Evolutionary conservation across 768 basidiomycete species (phyloP).

Genomic region (Boletus rubropictus): DNA sequence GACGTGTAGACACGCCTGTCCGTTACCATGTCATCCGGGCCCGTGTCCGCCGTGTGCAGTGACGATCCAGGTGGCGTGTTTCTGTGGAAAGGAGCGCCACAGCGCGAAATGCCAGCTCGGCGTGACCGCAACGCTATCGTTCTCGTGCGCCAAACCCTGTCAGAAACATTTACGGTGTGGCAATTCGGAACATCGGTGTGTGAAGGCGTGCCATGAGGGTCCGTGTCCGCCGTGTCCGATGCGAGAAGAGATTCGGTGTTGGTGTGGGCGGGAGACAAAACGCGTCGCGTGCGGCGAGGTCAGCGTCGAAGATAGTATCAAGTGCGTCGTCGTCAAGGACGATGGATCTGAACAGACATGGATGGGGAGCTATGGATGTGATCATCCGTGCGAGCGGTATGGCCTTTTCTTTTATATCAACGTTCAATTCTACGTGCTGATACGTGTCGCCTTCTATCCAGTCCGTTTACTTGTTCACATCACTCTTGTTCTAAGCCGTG

Average conservation of each 20-base stretch:
- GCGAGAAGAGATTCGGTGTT: constrained; percentile 57
- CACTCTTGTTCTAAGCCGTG: constrained; percentile 74
- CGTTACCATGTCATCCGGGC: constrained; percentile 86
- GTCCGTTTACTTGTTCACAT: constrained; percentile 67
- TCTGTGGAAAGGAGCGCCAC: constrained; percentile 57
- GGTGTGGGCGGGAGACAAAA: constrained; percentile 67
- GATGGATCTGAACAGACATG: constrained; percentile 43
- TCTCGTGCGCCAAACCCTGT: constrained; percentile 37
- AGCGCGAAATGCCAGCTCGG: constrained; percentile 42
- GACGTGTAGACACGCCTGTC: constrained; percentile 75
- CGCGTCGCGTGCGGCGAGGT: constrained; percentile 63
- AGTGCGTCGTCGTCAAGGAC: constrained; percentile 25
- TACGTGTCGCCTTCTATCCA: constrained; percentile 15
- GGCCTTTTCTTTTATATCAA: constrained; percentile 9
- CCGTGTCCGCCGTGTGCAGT: constrained; percentile 93
- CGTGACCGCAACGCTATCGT: constrained; percentile 24
- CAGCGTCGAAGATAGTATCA: constrained; percentile 35
- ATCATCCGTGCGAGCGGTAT: constrained; percentile 51
- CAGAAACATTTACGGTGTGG: constrained; percentile 54
- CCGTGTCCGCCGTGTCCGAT: constrained; percentile 61
- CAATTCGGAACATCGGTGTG: constrained; percentile 60
- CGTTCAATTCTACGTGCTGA: not conserved
- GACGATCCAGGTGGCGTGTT: constrained; percentile 69
- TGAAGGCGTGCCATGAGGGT: constrained; percentile 68
- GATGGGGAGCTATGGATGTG: constrained; percentile 64